Percentiles rank a stretch among this genome's conserved stretches.
Evolutionary conservation across 192 early-diverging fungal species (phyloP).

Genomic region (Allomyces macrogynus): DNA sequence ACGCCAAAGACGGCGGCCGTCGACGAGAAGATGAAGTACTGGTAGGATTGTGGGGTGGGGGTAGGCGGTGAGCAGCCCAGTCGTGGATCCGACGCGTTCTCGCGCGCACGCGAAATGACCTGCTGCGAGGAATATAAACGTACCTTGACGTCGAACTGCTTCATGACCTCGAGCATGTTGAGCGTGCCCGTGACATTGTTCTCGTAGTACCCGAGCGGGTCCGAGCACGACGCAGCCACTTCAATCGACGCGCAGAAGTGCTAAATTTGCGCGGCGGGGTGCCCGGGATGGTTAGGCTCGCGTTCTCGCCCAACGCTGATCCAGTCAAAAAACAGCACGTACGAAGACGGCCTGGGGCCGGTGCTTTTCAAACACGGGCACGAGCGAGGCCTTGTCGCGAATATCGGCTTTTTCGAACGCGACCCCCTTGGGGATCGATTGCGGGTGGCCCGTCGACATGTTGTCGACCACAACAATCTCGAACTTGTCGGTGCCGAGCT

Average conservation of each 20-base stretch:
- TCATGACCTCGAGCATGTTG: slow-evolving; percentile 64
- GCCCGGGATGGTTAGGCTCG: neutral
- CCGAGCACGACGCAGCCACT: slow-evolving; percentile 56
- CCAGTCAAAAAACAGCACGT: slow-evolving; percentile 8
- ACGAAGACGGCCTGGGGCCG: slow-evolving; percentile 27
- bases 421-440: slow-evolving; percentile 21
- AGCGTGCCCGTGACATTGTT: slow-evolving; percentile 85
- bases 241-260: slow-evolving; percentile 81
- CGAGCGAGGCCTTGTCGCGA: slow-evolving; percentile 39
- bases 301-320: neutral
- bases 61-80: neutral
- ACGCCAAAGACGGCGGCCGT: slow-evolving; percentile 81
- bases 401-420: slow-evolving; percentile 65
- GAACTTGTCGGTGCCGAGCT: slow-evolving; percentile 28
- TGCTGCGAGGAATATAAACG: neutral
- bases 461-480: slow-evolving; percentile 85
- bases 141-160: slow-evolving; percentile 44
- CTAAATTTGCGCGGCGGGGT: slow-evolving; percentile 16
- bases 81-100: neutral
- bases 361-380: slow-evolving; percentile 48
- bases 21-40: slow-evolving; percentile 80
- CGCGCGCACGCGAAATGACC: neutral
- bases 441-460: slow-evolving; percentile 43
- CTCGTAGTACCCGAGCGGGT: slow-evolving; percentile 77
- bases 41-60: no score